A percentile compares a stretch with the other conserved stretches of the same genome.
Evolutionary conservation across 2,329 filamentous ascomycete species (phyloP).

Genomic region (Paraconiothyrium sp.): DNA sequence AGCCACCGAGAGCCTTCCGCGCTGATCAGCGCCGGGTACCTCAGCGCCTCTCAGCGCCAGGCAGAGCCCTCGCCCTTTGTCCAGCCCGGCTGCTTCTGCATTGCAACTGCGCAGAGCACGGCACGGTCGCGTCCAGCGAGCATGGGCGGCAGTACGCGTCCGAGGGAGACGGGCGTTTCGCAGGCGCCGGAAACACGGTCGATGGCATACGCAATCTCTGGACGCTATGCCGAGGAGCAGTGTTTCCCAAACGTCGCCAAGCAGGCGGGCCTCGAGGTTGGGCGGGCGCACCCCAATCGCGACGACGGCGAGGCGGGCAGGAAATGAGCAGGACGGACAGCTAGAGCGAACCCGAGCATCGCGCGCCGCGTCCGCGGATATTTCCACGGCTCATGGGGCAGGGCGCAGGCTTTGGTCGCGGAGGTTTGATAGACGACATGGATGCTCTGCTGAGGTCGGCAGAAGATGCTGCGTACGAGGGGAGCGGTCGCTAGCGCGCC

Average conservation of each 20-base stretch:
- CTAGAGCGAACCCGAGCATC: conserved; percentile 31
- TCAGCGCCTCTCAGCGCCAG: conserved; percentile 1
- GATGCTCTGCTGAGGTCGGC: conserved; percentile 37
- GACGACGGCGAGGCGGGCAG: conserved; percentile 25
- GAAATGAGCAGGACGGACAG: conserved; percentile 46
- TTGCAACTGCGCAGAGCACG: conserved; percentile 25
- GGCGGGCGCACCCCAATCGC: conserved; percentile 28
- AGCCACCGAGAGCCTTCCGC: conserved; percentile 40
- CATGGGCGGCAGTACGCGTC: conserved; percentile 9
- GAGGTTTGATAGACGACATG: conserved; percentile 50
- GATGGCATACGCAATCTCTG: conserved; percentile 39
- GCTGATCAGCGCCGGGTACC: conserved; percentile 41
- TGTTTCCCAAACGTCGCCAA: conserved; percentile 47
- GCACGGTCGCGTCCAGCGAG: conserved; percentile 25
- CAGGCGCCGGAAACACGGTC: conserved; percentile 32
- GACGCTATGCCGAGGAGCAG: conserved; percentile 34
- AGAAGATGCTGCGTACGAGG: conserved; percentile 31
- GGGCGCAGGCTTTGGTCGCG: conserved; percentile 26
- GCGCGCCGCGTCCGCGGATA: conserved; percentile 33
- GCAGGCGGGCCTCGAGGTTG: conserved; percentile 32
- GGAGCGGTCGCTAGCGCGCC: conserved; percentile 16
- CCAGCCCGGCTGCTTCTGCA: conserved; percentile 26
- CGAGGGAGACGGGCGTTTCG: conserved; percentile 48
- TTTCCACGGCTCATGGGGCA: conserved; percentile 40
- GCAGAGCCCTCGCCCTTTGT: conserved; percentile 24